Percentiles rank a stretch among this genome's conserved stretches.
These are phyloP conservation scores for Pseudofabraea citricarpa DNA, from an alignment of 2,329 filamentous ascomycete genomes.

Conservation along the genomic window DNA sequence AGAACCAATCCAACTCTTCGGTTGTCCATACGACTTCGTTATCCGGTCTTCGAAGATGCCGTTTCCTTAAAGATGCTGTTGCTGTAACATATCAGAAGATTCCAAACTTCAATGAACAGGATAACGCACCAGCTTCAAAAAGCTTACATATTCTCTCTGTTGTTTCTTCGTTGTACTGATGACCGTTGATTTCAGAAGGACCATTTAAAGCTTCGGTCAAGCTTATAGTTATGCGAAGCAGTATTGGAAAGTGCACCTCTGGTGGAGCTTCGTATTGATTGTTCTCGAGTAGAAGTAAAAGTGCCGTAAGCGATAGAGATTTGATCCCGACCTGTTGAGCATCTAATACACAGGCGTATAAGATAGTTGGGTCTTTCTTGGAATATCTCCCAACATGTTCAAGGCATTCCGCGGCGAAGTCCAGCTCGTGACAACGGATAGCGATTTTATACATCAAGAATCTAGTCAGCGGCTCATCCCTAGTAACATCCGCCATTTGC, in stretches of 20 bases:
- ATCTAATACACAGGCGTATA: conserved; percentile 79
- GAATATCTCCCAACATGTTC: conserved; percentile 50
- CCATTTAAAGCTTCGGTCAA: conserved; percentile 38
- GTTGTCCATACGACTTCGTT: conserved; percentile 42
- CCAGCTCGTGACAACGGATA: conserved; percentile 51
- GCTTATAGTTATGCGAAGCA: conserved; percentile 58
- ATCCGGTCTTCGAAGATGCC: conserved; percentile 9
- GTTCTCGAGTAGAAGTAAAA: conserved; percentile 56
- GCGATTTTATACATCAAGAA: conserved; percentile 75
- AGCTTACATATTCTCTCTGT: conserved; percentile 48
- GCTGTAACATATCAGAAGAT: conserved; percentile 30
- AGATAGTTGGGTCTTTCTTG: conserved; percentile 51
- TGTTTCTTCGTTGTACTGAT: conserved; percentile 4
- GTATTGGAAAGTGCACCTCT: conserved; percentile 53
- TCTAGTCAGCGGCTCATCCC: conserved; percentile 59
- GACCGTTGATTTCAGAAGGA: neutral
- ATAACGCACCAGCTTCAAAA: conserved; percentile 42
- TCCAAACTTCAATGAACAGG: conserved; percentile 5
- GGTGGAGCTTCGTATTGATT: conserved; percentile 42
- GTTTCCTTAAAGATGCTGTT: conserved; percentile 33
- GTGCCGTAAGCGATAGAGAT: conserved; percentile 49
- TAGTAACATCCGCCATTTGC: conserved; percentile 52
- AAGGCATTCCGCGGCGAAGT: conserved; percentile 60
- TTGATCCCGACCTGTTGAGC: conserved; percentile 63
- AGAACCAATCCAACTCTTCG: conserved; percentile 77